Conservation (phyloP, 208 protist species). For the Leishmania gerbilli region DNA sequence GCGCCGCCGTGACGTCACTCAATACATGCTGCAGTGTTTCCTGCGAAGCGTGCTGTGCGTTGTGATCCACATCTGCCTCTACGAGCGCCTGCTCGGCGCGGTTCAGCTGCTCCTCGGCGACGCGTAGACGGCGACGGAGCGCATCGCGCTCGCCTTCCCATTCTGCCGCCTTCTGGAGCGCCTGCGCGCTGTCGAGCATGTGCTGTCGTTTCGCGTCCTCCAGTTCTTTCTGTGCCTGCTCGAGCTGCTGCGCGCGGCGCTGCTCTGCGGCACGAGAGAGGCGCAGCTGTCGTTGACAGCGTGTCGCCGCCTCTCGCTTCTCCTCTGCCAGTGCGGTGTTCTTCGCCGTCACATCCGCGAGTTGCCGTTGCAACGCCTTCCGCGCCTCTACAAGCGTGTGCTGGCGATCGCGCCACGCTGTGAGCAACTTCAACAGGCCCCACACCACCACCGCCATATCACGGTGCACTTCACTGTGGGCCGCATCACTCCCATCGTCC, state of each 20-base stretch:
- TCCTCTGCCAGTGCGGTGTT: slow-evolving; percentile 2
- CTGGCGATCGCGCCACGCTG: slow-evolving; percentile 22
- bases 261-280: slow-evolving; percentile 15
- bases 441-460: not conserved
- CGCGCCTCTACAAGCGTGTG: not conserved
- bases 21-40: slow-evolving; percentile 2
- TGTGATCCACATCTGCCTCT: slow-evolving; percentile 9
- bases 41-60: slow-evolving; percentile 1
- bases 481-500: not conserved
- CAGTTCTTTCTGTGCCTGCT: slow-evolving; percentile 30
- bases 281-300: slow-evolving; percentile 9
- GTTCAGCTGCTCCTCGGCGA: slow-evolving; percentile 2
- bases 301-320: slow-evolving; percentile 6
- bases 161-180: not conserved
- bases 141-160: slow-evolving; percentile 14
- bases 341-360: not conserved
- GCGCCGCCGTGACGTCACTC: not conserved
- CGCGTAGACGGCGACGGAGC: slow-evolving; percentile 6
- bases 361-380: not conserved
- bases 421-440: slow-evolving; percentile 8
- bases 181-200: not conserved
- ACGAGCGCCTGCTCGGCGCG: slow-evolving; percentile 9
- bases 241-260: slow-evolving; percentile 11
- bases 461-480: not conserved
- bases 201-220: slow-evolving; percentile 15